Evolutionary conservation across 768 basidiomycete genomes (phyloP).

Genomic region (Pulveroboletus ravenelii): DNA sequence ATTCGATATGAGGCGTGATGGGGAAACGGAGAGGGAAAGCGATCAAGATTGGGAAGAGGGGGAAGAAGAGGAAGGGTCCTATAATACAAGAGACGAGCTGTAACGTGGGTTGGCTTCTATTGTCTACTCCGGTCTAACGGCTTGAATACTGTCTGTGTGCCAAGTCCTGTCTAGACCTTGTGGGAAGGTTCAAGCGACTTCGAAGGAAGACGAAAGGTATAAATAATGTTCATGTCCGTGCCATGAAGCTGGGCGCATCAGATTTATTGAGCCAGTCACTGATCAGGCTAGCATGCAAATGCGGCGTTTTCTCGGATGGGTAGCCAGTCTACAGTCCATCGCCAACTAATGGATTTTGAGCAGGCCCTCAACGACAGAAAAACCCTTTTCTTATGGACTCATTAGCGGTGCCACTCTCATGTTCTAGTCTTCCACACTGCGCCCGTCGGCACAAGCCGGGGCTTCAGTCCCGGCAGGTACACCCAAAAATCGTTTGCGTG

Average conservation of each 20-base stretch:
- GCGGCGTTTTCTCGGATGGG: constrained; percentile 4
- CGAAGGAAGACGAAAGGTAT: constrained; percentile 1
- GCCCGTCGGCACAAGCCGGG: constrained; percentile 2
- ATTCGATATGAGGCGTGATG: constrained; percentile 42
- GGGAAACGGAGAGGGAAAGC: constrained; percentile 17
- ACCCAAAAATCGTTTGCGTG: neutral
- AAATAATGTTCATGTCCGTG: constrained; percentile 23
- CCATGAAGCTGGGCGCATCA: constrained; percentile 20
- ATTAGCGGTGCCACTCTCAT: constrained; percentile 5
- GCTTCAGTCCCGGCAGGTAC: neutral
- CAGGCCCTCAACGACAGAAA: constrained; percentile 1
- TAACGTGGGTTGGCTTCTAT: constrained; percentile 25
- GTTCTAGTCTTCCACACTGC: neutral
- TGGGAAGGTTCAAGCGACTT: constrained; percentile 1
- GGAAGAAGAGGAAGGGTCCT: constrained; percentile 31
- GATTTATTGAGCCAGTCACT: constrained; percentile 1
- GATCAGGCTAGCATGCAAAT: constrained; percentile 6
- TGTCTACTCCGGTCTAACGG: constrained; percentile 9
- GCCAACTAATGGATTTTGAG: constrained; percentile 6
- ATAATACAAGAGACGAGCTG: constrained; percentile 29
- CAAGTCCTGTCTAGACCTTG: constrained; percentile 7
- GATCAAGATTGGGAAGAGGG: constrained; percentile 26
- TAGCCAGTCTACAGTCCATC: constrained; percentile 1
- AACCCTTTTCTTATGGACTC: constrained; percentile 8
- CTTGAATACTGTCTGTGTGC: constrained; percentile 14